Evolutionary conservation across 768 basidiomycete species (phyloP), one percentile per base, ranked within the genome.

Genomic region (Xanthoconium purpureum): DNA sequence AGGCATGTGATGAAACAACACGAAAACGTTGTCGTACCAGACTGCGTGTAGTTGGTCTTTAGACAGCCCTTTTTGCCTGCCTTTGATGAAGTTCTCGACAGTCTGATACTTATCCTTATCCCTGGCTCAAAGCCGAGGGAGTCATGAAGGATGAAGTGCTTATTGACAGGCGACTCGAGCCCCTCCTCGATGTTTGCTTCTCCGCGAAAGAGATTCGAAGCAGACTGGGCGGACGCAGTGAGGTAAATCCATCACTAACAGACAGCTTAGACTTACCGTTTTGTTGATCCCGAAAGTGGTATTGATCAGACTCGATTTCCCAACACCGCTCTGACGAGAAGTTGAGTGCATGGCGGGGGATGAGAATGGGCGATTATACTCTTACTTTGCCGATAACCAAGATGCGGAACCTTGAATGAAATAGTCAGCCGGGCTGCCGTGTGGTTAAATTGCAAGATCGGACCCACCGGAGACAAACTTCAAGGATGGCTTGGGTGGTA

Each of bases 101-200:
- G 15, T 50, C 0, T 44, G 20, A 12, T 37, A 55, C 8, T 44
- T 51, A 2, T 10, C 42, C 12, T 45, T 18, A 0, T 56, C 55
- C 5, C 55, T 11, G 50, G 24, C 20, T 56, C 55, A 14, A 52
- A 52, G 17, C 50, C 55, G 15, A 53, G 20, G 13, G 50, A 52
- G 12, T 47, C 44, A 17, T 56, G 55, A 14, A 56, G 44, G 12
- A 46, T 39, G 17, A 52, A 35, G 5, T 32, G 37, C 30, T 44
- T 5, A 33, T 56, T 56, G 30, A 33, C 50, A 28, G 37, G 20
- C 33, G 55, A 56, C 42, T 17, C n/a, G 15, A 52, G 42, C 20
- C 18, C 40, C 10, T 7, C 20, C 11, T 52, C 20, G 7, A 52
- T 43, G n/a, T 43, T 3, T 43, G 50, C 50, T 28, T n/a, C 14